Base-by-base conservation (phyloP, 139 green algal genomes). In the Tetradesmus obliquus region DNA sequence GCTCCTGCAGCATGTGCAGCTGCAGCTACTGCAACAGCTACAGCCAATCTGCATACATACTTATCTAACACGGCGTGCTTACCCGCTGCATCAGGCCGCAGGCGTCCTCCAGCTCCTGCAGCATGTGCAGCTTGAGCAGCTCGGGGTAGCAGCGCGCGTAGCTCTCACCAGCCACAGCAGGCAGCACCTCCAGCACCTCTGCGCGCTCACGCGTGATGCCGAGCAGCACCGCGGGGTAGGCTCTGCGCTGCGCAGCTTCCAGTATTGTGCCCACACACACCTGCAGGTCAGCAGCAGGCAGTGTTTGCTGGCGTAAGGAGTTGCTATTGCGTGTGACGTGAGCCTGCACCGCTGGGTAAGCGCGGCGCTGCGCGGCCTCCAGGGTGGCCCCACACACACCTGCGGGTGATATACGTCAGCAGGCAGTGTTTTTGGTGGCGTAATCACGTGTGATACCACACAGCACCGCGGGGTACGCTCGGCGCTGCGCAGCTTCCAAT, bases 101-200 rank as follows among this genome's bases (percentile, higher is more conserved):
- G 3, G 88, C 79, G 72, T 94, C 92, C 81, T 94, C 86, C 8
- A 94, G 5, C 57, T 92, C 92, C 88, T 97, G 95, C 82, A 99
- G 93, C 94, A 98, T 97, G 93, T 99, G 97, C 54, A 99, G 96
- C 81, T 96, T 94, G 5, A 98, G 91, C 3, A 99, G 90, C 76
- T 97, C 88, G 0, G 98, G 97, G 95, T 99, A 99, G 1, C 98
- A 98, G 0, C 98, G 95, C 13, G 80, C 88, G 91, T 99, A 98
- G 32, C 95, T 97, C 95, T 99, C 98, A 93, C 69, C 86, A n/a
- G 85, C 91, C 55, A 96, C 91, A 0, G 97, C 97, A 69, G 94
- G 94, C 54, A 99, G 96, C 69, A 97, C 93, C 0, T 91, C 93
- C 93, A 99, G 96, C 57, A 97, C 91, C 19, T 96, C 96, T 5